Base-by-base conservation (phyloP, 352 stramenopile species). In the Phytophthora quininea region DNA sequence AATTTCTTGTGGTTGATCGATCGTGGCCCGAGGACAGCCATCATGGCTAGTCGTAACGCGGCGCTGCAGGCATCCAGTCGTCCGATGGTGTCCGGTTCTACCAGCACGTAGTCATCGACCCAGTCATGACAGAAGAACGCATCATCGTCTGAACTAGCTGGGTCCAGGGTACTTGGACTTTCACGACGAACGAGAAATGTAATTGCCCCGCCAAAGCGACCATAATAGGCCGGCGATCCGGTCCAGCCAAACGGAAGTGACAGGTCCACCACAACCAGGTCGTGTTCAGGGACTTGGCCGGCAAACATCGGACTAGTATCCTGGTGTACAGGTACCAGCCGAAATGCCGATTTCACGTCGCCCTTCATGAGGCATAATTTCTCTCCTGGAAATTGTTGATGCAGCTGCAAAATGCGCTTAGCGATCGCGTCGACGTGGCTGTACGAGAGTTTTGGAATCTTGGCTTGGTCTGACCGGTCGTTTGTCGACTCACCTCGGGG, bases 1-100 rank as follows among this genome's bases (percentile, higher is more conserved):
- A 68, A 55, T 24, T 67, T 54, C 14, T 67, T 60, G 3, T 49
- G 2, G 30, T 58, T 65, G n/a, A 65, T 53, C 2, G 58, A 24
- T 24, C 19, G 19, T 24, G 19, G 19, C 48, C 11, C 48, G 58
- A 35, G 47, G 58, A 15, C 40, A 1, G 47, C 58, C 2, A 19
- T 52, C 47, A 52, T 51, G 1, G 46, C 7, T 6, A 65, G 37
- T 35, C 37, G 1, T 7, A 65, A 27, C 33, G 58, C 49, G 32
- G 5, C 46, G 9, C 37, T 14, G 30, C 58, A 48, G 6, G 15
- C 31, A 24, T 38, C 8, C 4, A 51, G 38, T 0, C 58, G 35
- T 3, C 29, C 9, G 8, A 7, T 27, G 24, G 30, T 15, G 10
- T 52, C 49, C 11, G 11, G 24, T 46, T 65, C 49, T 3, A 58